Conservation (phyloP, 805 yeast genomes). For the Pichia scutulata region DNA sequence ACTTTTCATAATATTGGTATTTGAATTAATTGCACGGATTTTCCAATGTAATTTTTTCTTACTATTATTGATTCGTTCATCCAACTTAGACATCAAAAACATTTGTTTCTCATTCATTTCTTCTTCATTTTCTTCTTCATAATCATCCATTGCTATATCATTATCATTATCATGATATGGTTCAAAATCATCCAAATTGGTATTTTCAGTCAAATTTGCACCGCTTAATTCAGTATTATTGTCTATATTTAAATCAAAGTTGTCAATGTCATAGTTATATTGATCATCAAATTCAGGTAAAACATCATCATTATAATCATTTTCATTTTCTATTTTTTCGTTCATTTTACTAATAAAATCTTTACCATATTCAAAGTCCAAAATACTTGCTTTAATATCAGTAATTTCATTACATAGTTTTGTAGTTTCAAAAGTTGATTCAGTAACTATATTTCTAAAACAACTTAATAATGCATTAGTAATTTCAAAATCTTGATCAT, state of each 20-base stretch:
- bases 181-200: background rate
- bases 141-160: background rate
- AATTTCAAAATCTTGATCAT: background rate
- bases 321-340: constrained; percentile 4
- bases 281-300: constrained; percentile 5
- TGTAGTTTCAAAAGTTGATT: background rate
- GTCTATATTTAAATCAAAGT: constrained; percentile 5
- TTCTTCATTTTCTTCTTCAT: background rate
- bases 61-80: background rate
- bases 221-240: background rate
- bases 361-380: constrained; percentile 4
- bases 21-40: constrained; percentile 6
- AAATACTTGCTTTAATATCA: constrained; percentile 5
- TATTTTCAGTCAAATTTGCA: constrained; percentile 1
- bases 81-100: constrained; percentile 3
- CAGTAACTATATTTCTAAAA: background rate
- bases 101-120: background rate
- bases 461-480: background rate
- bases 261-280: constrained; percentile 8
- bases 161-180: background rate
- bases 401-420: constrained; percentile 6
- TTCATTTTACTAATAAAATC: background rate
- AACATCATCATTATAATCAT: background rate
- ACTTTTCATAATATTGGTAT: background rate
- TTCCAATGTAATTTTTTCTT: constrained; percentile 6